A percentile compares a stretch with the other conserved stretches of the same genome.
Evolutionary conservation across 2,329 filamentous ascomycete genomes (phyloP).

Genomic region (Aspergillus nomiae): DNA sequence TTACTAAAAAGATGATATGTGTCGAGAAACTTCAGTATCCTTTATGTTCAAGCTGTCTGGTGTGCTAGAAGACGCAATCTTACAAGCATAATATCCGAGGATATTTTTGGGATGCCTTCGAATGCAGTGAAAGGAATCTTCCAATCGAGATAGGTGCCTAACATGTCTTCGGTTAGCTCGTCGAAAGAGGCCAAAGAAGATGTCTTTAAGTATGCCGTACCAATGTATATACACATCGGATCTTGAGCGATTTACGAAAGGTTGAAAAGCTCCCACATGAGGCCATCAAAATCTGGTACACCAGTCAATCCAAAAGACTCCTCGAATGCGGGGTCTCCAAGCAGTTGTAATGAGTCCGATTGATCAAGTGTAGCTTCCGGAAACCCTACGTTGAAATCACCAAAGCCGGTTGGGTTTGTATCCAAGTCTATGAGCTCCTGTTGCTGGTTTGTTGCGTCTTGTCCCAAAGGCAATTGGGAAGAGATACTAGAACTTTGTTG

Average conservation of each 20-base stretch:
- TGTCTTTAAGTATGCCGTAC: neutral
- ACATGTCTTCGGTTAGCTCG: neutral
- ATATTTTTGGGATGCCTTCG: neutral
- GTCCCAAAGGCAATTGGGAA: neutral
- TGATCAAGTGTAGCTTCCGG: neutral
- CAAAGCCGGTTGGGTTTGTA: neutral
- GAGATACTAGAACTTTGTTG: neutral
- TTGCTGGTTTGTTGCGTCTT: neutral
- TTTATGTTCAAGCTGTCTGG: neutral
- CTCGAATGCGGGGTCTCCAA: slow-evolving; percentile 23
- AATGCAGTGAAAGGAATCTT: neutral
- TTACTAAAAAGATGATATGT: too few relatives aligned
- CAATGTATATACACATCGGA: neutral
- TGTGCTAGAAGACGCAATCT: neutral
- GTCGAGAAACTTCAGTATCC: neutral
- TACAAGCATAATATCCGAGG: neutral
- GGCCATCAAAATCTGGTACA: slow-evolving; percentile 30
- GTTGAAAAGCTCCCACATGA: slow-evolving; percentile 33
- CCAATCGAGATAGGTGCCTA: neutral
- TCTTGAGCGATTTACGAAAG: neutral
- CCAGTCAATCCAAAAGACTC: slow-evolving; percentile 29
- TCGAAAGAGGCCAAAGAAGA: neutral
- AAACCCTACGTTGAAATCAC: neutral
- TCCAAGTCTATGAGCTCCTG: neutral
- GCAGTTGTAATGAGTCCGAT: slow-evolving; percentile 13